These are phyloP conservation scores for Collybiopsis luxurians DNA, from an alignment of 768 basidiomycete genomes.

Conservation along the genomic window DNA sequence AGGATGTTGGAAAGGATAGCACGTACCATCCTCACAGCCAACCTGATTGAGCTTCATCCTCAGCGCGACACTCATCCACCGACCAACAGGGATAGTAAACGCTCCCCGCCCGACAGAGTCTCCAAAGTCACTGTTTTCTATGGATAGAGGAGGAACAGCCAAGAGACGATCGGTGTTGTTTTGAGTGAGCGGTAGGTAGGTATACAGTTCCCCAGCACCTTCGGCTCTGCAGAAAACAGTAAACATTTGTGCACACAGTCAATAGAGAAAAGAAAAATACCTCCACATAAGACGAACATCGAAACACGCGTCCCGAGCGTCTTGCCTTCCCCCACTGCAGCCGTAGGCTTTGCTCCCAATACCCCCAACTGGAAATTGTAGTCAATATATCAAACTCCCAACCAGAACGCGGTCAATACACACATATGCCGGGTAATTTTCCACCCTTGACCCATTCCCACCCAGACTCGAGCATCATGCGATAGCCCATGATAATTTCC, in stretches of 20 bases:
- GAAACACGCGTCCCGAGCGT: constrained; percentile 65
- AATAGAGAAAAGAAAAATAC: constrained; percentile 25
- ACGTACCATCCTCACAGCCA: constrained; percentile 55
- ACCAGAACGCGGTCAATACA: constrained; percentile 32
- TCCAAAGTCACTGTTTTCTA: constrained; percentile 56
- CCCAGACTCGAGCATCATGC: constrained; percentile 57
- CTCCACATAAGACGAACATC: constrained; percentile 75
- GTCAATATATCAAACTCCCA: background rate
- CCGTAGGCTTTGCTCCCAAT: constrained; percentile 54
- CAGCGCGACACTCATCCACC: constrained; percentile 63
- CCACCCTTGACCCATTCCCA: constrained; percentile 77
- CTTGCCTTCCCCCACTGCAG: constrained; percentile 67
- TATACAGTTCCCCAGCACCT: constrained; percentile 63
- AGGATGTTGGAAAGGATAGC: background rate
- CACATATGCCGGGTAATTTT: constrained; percentile 66
- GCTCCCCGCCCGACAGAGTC: constrained; percentile 66
- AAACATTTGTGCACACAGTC: background rate
- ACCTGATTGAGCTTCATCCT: constrained; percentile 68
- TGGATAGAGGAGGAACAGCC: constrained; percentile 45
- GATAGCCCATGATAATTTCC: constrained; percentile 63
- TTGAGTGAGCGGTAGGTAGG: constrained; percentile 56
- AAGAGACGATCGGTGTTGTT: constrained; percentile 41
- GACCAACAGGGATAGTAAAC: constrained; percentile 48
- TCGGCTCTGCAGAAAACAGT: constrained; percentile 34
- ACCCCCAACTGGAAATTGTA: constrained; percentile 46